Evolutionary conservation across 164 flowering plant species (phyloP).

Genomic region (Chloranthus sessilifolius): DNA sequence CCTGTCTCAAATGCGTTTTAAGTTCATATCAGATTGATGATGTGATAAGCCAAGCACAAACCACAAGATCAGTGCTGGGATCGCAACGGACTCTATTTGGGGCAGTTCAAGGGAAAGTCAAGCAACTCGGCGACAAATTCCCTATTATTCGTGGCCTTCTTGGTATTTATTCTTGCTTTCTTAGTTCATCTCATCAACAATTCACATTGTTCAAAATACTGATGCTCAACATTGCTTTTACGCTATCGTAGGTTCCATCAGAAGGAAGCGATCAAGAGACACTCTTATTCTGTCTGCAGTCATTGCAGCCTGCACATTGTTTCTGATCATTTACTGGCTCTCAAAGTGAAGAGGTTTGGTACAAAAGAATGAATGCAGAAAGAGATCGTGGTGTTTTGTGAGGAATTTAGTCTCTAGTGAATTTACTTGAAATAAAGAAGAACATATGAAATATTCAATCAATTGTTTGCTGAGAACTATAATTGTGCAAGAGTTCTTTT

Average conservation of each 20-base stretch:
- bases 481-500: no score
- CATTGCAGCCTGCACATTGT: conserved; percentile 92
- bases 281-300: conserved; percentile 89
- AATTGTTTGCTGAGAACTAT: no score
- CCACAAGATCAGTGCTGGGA: conserved; percentile 74
- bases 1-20: no score
- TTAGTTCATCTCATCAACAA: not conserved
- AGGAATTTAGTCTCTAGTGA: no score
- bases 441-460: no score
- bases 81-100: conserved; percentile 76
- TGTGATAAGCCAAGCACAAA: conserved; percentile 91
- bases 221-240: conserved; percentile 1
- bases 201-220: not conserved
- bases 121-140: conserved; percentile 74
- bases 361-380: no score
- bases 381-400: no score
- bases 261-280: conserved; percentile 80
- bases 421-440: no score
- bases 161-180: conserved; percentile 32
- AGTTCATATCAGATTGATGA: conserved; percentile 99
- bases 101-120: conserved; percentile 94
- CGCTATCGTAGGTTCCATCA: conserved; percentile 67
- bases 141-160: conserved; percentile 88
- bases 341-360: conserved; percentile 59
- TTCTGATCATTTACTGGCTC: conserved; percentile 94